A percentile compares a stretch with the other conserved stretches of the same genome.
Conservation (phyloP, 768 basidiomycete genomes). For the Rhizopogon rudus region DNA sequence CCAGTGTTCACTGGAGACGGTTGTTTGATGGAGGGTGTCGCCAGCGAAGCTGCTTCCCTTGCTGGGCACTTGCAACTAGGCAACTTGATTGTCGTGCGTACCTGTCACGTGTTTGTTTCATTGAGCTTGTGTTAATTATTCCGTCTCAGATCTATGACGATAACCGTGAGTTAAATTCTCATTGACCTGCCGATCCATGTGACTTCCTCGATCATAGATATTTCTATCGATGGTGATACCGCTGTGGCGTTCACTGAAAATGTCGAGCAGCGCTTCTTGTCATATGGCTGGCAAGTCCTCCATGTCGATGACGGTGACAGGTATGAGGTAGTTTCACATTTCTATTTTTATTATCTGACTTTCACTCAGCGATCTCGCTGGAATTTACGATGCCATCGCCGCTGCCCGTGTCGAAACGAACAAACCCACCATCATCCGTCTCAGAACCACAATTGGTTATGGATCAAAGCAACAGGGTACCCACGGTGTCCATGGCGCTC, state of each 20-base stretch:
- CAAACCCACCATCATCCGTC: slow-evolving; percentile 84
- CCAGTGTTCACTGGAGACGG: slow-evolving; percentile 91
- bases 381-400: slow-evolving; percentile 74
- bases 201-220: slow-evolving; percentile 47
- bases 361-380: slow-evolving; percentile 58
- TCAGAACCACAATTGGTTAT: slow-evolving; percentile 89
- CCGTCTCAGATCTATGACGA: slow-evolving; percentile 79
- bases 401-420: slow-evolving; percentile 68
- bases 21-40: slow-evolving; percentile 95
- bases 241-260: slow-evolving; percentile 92
- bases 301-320: slow-evolving; percentile 75
- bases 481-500: slow-evolving; percentile 91
- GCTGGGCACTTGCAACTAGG: slow-evolving; percentile 93
- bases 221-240: slow-evolving; percentile 95
- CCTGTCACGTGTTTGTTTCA: slow-evolving; percentile 9
- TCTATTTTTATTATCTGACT: slow-evolving; percentile 7
- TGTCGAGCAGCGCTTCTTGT: slow-evolving; percentile 78
- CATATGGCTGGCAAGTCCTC: slow-evolving; percentile 95
- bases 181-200: background rate
- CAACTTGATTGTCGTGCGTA: slow-evolving; percentile 83
- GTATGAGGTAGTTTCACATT: slow-evolving; percentile 32
- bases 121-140: slow-evolving; percentile 12
- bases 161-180: slow-evolving; percentile 62
- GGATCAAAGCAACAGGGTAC: slow-evolving; percentile 93
- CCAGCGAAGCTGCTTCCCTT: slow-evolving; percentile 87